Base-by-base conservation (phyloP, 129 eudicot species). In the Tagetes erecta region DNA sequence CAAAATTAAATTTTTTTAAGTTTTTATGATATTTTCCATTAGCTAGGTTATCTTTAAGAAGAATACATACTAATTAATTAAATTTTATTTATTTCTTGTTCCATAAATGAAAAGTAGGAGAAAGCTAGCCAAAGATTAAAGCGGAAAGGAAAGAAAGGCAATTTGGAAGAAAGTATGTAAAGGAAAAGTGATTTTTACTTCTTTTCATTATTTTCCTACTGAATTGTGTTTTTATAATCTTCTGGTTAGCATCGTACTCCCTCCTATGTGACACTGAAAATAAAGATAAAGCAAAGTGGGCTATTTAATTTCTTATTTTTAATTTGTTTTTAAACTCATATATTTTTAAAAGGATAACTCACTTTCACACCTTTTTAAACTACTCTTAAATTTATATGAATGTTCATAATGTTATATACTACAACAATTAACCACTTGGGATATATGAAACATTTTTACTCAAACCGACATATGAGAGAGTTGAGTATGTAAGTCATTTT, bases 61-160 rank as follows among this genome's bases (percentile, higher is more conserved):
- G 27, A 20, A 20, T 20, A 20, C 27, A 20, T 20, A 20, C 27
- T 20, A 20, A 20, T 12, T 49, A 10, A 49, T 11, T 63, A 50
- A 78, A 34, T 33, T 71, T 41, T 71, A 50, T 71, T 63, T 46
- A 70, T 63, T 79, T 73, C 14, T 79, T 72, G 68, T 56, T 66
- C 68, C 38, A 55, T 27, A 65, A 72, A 65, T 71, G 68, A 73
- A 72, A 72, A 79, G 83, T 12, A 56, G 44, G 69, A 74, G 69
- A 79, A 79, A 79, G 83, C 83, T 72, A 72, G 47, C 74, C 83
- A 79, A 79, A 79, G 74, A 72, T 64, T 79, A 79, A 79, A 79
- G 83, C 20, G 74, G 74, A 79, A 69, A 79, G 64, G 55, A 79
- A 79, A 62, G 27, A 62, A 62, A 62, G 67, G 67, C 67, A 66